These are phyloP conservation scores for Globisporangium yorkense DNA, from an alignment of 352 stramenopile species.

Conservation along the genomic window DNA sequence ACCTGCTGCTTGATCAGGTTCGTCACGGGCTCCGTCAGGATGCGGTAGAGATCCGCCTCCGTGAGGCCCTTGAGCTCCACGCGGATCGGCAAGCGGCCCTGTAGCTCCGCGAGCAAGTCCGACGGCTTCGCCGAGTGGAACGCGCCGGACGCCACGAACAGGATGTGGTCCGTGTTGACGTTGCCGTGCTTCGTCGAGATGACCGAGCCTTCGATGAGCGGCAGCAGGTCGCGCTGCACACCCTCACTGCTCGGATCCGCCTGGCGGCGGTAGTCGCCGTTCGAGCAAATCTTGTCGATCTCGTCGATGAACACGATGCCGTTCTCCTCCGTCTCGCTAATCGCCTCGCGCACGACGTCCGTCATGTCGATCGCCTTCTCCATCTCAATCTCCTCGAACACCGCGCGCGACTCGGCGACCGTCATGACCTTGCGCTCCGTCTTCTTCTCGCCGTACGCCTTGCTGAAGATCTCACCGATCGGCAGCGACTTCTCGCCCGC, in stretches of 20 bases:
- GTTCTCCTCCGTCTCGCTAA: slow-evolving; percentile 95
- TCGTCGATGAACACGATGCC: slow-evolving; percentile 99
- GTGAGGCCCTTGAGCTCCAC: slow-evolving; percentile 98
- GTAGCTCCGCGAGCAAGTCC: slow-evolving; percentile 97
- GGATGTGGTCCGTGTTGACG: slow-evolving; percentile 99
- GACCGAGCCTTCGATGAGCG: slow-evolving; percentile 97
- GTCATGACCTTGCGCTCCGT: slow-evolving; percentile 92
- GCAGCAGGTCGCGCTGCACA: slow-evolving; percentile 98
- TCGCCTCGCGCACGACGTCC: slow-evolving; percentile 81
- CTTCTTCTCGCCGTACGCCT: slow-evolving; percentile 77
- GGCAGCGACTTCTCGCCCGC: slow-evolving; percentile 66
- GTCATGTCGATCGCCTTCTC: slow-evolving; percentile 92
- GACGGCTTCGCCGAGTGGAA: slow-evolving; percentile 98
- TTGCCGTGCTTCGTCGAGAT: slow-evolving; percentile 99
- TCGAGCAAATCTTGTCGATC: slow-evolving; percentile 99
- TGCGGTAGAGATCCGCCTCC: slow-evolving; percentile 98
- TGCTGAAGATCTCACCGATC: slow-evolving; percentile 63
- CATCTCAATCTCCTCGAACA: slow-evolving; percentile 96
- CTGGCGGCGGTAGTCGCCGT: slow-evolving; percentile 88
- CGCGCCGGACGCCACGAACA: slow-evolving; percentile 97
- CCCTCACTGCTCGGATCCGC: slow-evolving; percentile 97
- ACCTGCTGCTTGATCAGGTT: slow-evolving; percentile 98
- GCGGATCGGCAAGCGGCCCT: slow-evolving; percentile 97
- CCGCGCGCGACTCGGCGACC: slow-evolving; percentile 88
- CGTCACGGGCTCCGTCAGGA: slow-evolving; percentile 98